phyloP scores from a whole-genome alignment of 176 grass and related monocot species.

The Phyllostachys edulis region DNA sequence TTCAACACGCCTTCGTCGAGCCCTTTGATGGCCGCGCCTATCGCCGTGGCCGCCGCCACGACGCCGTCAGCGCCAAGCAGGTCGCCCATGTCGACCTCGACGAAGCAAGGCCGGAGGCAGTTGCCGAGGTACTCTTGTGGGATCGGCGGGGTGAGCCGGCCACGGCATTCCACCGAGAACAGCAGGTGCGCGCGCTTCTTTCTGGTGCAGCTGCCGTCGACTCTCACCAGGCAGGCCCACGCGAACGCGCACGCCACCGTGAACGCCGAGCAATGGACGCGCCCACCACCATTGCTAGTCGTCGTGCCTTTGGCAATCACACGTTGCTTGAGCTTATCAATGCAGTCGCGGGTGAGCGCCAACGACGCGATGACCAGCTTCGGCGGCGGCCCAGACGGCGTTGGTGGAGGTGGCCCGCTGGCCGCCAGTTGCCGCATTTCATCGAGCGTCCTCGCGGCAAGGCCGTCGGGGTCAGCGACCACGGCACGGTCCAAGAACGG shows the following conservation, averaged over 20 bases:
- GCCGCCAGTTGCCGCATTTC: slow-evolving; percentile 69
- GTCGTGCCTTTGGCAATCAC: slow-evolving; percentile 31
- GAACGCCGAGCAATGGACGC: slow-evolving; percentile 70
- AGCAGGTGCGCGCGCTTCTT: slow-evolving; percentile 61
- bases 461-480: slow-evolving; percentile 54
- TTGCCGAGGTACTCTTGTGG: slow-evolving; percentile 83
- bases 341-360: slow-evolving; percentile 50
- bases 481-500: slow-evolving; percentile 60
- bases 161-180: slow-evolving; percentile 85
- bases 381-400: slow-evolving; percentile 29
- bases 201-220: neutral
- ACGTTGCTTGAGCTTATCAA: slow-evolving; percentile 64
- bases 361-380: slow-evolving; percentile 70
- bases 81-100: slow-evolving; percentile 49
- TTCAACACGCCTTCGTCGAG: slow-evolving; percentile 67
- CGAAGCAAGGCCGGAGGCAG: slow-evolving; percentile 88
- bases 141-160: slow-evolving; percentile 59
- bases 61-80: slow-evolving; percentile 52
- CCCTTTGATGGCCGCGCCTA: slow-evolving; percentile 56
- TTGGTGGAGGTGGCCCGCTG: slow-evolving; percentile 49
- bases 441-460: slow-evolving; percentile 66
- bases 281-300: neutral
- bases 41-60: slow-evolving; percentile 53
- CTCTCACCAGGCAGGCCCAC: slow-evolving; percentile 69
- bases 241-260: slow-evolving; percentile 89